A percentile compares a stretch with the other conserved stretches of the same genome.
phyloP scores from a whole-genome alignment of 495 filamentous ascomycete genomes.

The Podospora didyma region DNA sequence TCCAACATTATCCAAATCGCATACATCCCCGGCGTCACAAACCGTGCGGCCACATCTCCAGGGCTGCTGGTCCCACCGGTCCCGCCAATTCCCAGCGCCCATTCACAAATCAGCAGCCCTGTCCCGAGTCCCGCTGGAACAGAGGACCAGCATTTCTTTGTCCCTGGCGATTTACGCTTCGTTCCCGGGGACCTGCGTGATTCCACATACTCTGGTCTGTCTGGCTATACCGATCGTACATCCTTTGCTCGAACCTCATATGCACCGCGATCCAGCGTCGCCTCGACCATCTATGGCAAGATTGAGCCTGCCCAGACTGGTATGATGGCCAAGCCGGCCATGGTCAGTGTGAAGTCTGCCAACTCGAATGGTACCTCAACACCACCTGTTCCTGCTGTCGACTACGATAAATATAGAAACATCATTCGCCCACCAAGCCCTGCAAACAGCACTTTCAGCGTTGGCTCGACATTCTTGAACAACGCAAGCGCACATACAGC shows the following conservation, averaged over 20 bases:
- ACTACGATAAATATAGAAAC: slow-evolving; percentile 46
- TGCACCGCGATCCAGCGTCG: slow-evolving; percentile 73
- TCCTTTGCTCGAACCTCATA: slow-evolving; percentile 63
- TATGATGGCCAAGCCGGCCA: slow-evolving; percentile 77
- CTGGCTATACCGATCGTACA: slow-evolving; percentile 61
- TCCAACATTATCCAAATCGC: slow-evolving; percentile 99
- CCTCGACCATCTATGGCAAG: slow-evolving; percentile 87
- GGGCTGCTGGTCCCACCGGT: slow-evolving; percentile 85
- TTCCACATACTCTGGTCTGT: slow-evolving; percentile 69
- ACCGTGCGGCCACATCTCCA: slow-evolving; percentile 78
- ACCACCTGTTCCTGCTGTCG: slow-evolving; percentile 52
- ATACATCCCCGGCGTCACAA: slow-evolving; percentile 96
- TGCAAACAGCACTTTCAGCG: slow-evolving; percentile 51
- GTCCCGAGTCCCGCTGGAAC: slow-evolving; percentile 51
- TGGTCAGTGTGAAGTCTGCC: slow-evolving; percentile 81
- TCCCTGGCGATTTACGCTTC: slow-evolving; percentile 70
- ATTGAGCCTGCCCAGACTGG: slow-evolving; percentile 77
- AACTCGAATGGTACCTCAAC: slow-evolving; percentile 41
- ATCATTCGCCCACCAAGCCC: slow-evolving; percentile 41
- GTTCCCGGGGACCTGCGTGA: slow-evolving; percentile 88
- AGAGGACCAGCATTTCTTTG: slow-evolving; percentile 88
- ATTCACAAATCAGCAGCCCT: slow-evolving; percentile 52
- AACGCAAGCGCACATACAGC: slow-evolving; percentile 51
- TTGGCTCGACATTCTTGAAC: slow-evolving; percentile 63
- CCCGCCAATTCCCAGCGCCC: slow-evolving; percentile 77